Evolutionary conservation across 345 rosid genomes (phyloP), one percentile per base, ranked within the genome.

Genomic region (Mercurialis annua): DNA sequence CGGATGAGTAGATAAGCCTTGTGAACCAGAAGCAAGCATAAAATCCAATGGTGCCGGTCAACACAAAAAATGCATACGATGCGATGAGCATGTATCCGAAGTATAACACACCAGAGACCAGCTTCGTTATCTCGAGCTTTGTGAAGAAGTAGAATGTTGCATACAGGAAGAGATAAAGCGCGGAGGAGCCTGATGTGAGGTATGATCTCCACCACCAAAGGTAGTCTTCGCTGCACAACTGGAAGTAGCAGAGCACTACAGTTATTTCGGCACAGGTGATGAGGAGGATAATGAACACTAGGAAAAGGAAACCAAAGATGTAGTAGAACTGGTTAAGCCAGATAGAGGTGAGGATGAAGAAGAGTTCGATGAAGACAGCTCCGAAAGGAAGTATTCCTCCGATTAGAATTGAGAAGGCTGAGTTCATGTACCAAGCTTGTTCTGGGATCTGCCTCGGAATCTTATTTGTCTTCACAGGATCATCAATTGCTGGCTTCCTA

Each of bases 141-240:
- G 91, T 88, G 84, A 88, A 88, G 86, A 88, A 88, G 81, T 88
- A 88, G 76, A 88, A 88, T 5, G 89, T 80, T 0, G 95, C 91
- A 2, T 88, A 88, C 20, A 86, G 86, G 76, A 86, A 86, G 63
- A 88, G 89, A 63, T 88, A 88, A 0, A 88, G 36, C 0, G 94
- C 91, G 9, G 94, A 88, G 21, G 94, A 88, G 71, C 91, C 95
- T 8, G 95, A 84, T 21, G 91, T 88, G 21, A 88, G 86, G 80
- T 88, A 88, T n/a, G 95, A 86, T 71, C 95, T 88, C 95, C 95
- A 88, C 95, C 95, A 88, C 89, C 94, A 88, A 2, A 84, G 82
- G 66, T 88, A 88, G 77, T 88, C 95, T 67, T 88, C 91, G 43
- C 95, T 86, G 82, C 95, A 88, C 36, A 88, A 65, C 81, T 88